Base-by-base conservation (phyloP, 768 basidiomycete genomes). In the Hericium erinaceus region DNA sequence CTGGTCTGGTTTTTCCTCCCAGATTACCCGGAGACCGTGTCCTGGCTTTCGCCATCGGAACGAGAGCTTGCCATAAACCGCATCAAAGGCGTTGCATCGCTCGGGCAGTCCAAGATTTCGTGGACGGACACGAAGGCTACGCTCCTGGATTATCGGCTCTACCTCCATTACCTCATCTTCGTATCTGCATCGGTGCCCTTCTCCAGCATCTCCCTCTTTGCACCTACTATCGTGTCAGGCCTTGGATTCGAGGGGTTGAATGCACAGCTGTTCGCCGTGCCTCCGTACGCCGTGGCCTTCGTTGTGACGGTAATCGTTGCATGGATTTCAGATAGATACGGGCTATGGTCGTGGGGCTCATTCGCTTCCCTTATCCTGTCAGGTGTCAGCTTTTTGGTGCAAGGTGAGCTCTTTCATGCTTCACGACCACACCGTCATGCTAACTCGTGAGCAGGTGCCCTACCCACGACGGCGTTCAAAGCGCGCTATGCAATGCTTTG, bases 211-310 rank as follows among this genome's bases (percentile, higher is more conserved):
- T 60, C 55, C 51, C 82, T 87, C 62, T 90, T 92, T 69, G 73
- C 81, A 8, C 89, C 89, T 6, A 83, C 84, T 4, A 87, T 92
- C 68, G 80, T 91, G 6, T 73, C 79, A 38, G 73, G 74, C 16
- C 75, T 87, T 2, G 84, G 84, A 18, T 85, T 78, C 66, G 75
- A 74, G 2, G 74, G 77, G 0, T 72, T 78, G 37, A 67, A 72
- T 22, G 79, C 81, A 12, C 84, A 87, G 64, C 72, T 87, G 2
- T 80, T 83, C 75, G 82, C 79, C 15, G 85, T 86, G 2, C 75
- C 74, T 4, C 75, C 75, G 9, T 75, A 70, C 37, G 71, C 74
- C 4, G 69, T 69, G 9, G 73, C 67, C 18, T 74, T 64, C 52
- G 44, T 46, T 20, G 44, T 46, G 10, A 46, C 44, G 44, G 44